Conservation (phyloP, 225 moss, liverwort and hornwort species). For the Marchantia paleacea region DNA sequence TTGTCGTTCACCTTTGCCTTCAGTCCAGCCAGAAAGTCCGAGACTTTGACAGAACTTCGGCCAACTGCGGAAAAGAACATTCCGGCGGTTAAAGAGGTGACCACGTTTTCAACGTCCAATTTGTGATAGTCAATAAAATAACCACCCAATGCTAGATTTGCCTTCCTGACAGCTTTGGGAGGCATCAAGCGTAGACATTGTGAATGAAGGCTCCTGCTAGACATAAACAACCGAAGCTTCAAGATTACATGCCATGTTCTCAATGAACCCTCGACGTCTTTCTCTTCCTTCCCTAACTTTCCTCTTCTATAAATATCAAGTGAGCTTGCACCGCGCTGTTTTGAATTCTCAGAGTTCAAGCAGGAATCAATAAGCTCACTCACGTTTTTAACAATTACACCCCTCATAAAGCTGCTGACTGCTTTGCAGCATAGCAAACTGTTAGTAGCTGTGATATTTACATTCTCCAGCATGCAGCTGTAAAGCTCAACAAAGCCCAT, state of each 20-base stretch:
- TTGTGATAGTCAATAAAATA: conserved; percentile 49
- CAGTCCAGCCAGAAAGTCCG: conserved; percentile 56
- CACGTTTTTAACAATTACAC: conserved; percentile 56
- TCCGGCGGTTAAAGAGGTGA: conserved; percentile 43
- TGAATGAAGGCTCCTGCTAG: conserved; percentile 57
- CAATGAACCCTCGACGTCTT: conserved; percentile 17
- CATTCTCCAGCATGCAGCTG: conserved; percentile 64
- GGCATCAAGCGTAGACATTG: conserved; percentile 84
- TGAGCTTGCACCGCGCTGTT: neutral
- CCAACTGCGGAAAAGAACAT: conserved; percentile 55
- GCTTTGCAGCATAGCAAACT: conserved; percentile 60
- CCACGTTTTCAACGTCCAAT: conserved; percentile 36
- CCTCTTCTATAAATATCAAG: conserved; percentile 16
- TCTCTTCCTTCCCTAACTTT: conserved; percentile 22
- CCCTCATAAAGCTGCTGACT: conserved; percentile 50
- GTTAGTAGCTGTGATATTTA: conserved; percentile 63
- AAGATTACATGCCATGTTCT: conserved; percentile 43
- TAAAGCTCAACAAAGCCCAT: conserved; percentile 67
- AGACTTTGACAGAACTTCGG: conserved; percentile 60
- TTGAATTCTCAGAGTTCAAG: neutral
- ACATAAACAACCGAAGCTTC: conserved; percentile 55
- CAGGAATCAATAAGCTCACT: conserved; percentile 52
- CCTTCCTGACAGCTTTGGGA: conserved; percentile 81
- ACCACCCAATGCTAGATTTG: conserved; percentile 48
- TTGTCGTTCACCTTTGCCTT: conserved; percentile 28